These are phyloP conservation scores for Linnemannia hyalina DNA, from an alignment of 192 early-diverging fungal genomes.

Conservation along the genomic window DNA sequence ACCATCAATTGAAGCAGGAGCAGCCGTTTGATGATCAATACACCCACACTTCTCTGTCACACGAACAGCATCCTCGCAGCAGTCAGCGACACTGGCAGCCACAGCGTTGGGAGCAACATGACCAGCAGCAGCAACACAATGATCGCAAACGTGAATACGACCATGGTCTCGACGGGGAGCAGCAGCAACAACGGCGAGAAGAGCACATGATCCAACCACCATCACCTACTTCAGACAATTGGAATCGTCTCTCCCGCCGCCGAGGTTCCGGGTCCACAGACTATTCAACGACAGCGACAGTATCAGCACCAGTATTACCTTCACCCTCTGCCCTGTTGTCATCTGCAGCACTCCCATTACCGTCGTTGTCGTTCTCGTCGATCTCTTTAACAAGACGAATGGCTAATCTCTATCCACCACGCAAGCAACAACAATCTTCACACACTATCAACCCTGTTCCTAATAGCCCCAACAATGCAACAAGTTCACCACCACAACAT, in stretches of 20 bases:
- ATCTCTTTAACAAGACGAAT: not conserved
- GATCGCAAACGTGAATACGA: not conserved
- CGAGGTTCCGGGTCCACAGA: not conserved
- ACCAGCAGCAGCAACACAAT: not conserved
- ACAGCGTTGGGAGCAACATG: not conserved
- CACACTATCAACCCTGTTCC: not conserved
- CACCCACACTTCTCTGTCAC: not conserved
- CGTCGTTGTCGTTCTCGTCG: not conserved
- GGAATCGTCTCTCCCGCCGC: not conserved
- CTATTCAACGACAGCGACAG: constrained; percentile 15
- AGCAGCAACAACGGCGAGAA: not conserved
- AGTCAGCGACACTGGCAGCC: not conserved
- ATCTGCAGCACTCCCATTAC: not conserved
- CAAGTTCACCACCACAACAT: not conserved
- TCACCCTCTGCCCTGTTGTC: too few species aligned
- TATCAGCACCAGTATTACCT: not conserved
- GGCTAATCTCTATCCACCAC: not conserved
- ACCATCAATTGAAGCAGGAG: not conserved
- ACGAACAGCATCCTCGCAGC: constrained; percentile 1
- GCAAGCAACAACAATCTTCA: not conserved
- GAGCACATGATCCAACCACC: not conserved
- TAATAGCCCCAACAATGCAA: not conserved
- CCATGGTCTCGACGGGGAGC: not conserved
- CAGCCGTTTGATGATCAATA: not conserved
- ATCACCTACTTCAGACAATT: not conserved